Evolutionary conservation across 129 eudicot genomes (phyloP).

Genomic region (Escallonia herrerae): DNA sequence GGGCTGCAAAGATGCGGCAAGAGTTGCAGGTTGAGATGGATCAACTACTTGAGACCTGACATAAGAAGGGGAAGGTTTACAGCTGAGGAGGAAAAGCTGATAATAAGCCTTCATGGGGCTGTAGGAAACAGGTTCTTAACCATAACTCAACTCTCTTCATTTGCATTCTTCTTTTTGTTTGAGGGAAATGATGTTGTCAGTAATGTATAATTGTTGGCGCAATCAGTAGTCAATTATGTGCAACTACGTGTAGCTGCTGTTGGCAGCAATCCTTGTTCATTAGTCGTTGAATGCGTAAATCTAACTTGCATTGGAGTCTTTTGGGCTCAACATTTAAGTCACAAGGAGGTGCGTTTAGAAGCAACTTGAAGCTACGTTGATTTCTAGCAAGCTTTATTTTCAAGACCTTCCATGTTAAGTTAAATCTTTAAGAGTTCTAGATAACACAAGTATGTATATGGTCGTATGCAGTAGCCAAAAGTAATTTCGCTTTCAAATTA

Average conservation of each 20-base stretch:
- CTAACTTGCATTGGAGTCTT: too few species aligned
- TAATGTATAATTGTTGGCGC: too few species aligned
- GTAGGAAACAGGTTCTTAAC: constrained; percentile 77
- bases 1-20: constrained; percentile 92
- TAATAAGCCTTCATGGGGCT: constrained; percentile 65
- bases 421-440: not conserved
- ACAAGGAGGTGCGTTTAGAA: not conserved
- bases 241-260: too few species aligned
- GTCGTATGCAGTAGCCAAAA: constrained; percentile 5
- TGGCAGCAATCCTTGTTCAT: too few species aligned
- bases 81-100: constrained; percentile 69
- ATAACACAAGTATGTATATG: not conserved
- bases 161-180: not conserved
- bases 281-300: too few species aligned
- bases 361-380: not conserved
- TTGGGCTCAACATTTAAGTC: not conserved
- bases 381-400: not conserved
- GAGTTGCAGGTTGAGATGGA: constrained; percentile 83
- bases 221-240: too few species aligned
- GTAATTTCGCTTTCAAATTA: constrained; percentile 27
- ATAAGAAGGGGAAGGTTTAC: constrained; percentile 75
- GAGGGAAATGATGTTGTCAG: too few species aligned
- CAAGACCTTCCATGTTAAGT: not conserved
- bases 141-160: not conserved
- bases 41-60: constrained; percentile 82